Evolutionary conservation across 169 alveolate species (phyloP), one percentile per base, ranked within the genome.

Genomic region (Neospora caninum): DNA sequence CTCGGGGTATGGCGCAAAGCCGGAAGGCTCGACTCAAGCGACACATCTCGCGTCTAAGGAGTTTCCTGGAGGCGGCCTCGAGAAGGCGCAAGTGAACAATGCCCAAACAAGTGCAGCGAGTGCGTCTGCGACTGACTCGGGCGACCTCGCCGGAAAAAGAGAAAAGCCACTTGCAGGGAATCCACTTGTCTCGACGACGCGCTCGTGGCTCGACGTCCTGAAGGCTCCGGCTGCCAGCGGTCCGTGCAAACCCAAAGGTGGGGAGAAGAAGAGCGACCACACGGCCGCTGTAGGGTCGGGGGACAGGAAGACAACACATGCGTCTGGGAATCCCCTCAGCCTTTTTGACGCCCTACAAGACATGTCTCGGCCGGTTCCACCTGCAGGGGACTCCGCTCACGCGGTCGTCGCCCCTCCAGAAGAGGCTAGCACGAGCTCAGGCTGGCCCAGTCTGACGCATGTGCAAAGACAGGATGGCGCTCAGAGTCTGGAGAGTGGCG

Each of bases 151-250:
- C n/a, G 25, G 31, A 29, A 16, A 64, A 29, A 29, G 4, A 27
- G n/a, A 64, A 64, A 64, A 22, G 73, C n/a, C 73, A 29, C 73
- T 22, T 1, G 7, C 31, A 0, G 73, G 4, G n/a, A 64, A 64
- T 4, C n/a, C 73, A 10, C 73, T 29, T 0, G 73, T 49, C 22
- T 49, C 73, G 73, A 64, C 45, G 86, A 38, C 86, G 1, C 86
- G 86, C 10, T 78, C 86, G 10, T 78, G 86, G 86, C 45, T 78
- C 22, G 86, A 78, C 10, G 86, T 78, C 20, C 86, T 78, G 86
- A 78, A 78, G 39, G 27, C 86, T n/a, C 86, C 82, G 39, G 42
- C 34, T 6, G 39, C 82, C 38, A 7, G 34, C 16, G 13, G 42
- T 18, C 4, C 22, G n/a, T n/a, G 86, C 86, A 78, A 78, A 64